phyloP scores from a whole-genome alignment of 1,284 basidiomycete species.

The Pyrrhoderma noxium region DNA sequence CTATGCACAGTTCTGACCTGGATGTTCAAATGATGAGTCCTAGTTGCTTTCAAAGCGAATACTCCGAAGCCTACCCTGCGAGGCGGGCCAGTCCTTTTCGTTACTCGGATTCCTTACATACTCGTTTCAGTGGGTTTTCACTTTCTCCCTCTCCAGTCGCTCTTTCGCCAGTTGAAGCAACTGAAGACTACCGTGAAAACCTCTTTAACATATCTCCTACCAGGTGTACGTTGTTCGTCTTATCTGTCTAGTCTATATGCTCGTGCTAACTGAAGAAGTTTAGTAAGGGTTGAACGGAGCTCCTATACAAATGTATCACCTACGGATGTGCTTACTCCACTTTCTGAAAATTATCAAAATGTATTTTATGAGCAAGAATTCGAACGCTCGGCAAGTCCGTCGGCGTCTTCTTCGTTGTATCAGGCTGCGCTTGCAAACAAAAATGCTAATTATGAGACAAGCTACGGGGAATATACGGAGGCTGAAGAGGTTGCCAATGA shows the following conservation, averaged over 20 bases:
- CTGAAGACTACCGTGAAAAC: constrained; percentile 11
- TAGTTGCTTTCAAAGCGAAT: constrained; percentile 4
- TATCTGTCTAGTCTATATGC: not conserved
- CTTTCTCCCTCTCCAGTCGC: constrained; percentile 12
- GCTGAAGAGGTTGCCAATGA: constrained; percentile 8
- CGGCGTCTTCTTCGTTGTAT: constrained; percentile 16
- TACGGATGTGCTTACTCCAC: constrained; percentile 11
- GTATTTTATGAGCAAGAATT: not conserved
- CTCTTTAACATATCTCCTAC: constrained; percentile 10
- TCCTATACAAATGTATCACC: constrained; percentile 10
- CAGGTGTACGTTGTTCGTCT: constrained; percentile 5
- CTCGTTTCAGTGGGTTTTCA: constrained; percentile 15
- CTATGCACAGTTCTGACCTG: constrained; percentile 2
- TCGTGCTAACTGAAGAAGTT: constrained; percentile 3
- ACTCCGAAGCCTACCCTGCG: constrained; percentile 1
- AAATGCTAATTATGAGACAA: constrained; percentile 3
- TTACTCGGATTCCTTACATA: constrained; percentile 15
- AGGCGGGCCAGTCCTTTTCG: constrained; percentile 3
- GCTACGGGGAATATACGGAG: constrained; percentile 12
- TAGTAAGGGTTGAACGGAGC: constrained; percentile 14
- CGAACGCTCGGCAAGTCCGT: constrained; percentile 14
- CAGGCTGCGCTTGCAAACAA: not conserved
- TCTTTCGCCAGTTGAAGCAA: constrained; percentile 10
- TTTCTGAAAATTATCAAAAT: constrained; percentile 9
- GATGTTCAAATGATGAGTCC: constrained; percentile 19